Evolutionary conservation across 495 filamentous ascomycete species (phyloP).

Genomic region (Xylaria grammica): DNA sequence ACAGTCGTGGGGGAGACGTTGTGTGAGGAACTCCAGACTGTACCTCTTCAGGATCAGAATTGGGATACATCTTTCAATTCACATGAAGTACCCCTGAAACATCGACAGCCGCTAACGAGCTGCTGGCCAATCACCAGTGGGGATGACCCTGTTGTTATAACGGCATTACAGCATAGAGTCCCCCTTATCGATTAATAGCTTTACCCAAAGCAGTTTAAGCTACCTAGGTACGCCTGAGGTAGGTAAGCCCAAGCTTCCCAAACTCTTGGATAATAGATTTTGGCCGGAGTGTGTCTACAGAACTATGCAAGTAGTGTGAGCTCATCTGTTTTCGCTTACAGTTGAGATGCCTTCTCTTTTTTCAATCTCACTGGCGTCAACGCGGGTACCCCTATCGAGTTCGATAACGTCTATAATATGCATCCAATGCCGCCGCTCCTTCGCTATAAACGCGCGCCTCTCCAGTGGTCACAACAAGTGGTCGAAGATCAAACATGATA

Average conservation of each 20-base stretch:
- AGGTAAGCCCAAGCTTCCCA: background rate
- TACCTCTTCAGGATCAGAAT: background rate
- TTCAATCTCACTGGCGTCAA: conserved; percentile 13
- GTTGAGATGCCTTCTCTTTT: conserved; percentile 31
- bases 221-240: background rate
- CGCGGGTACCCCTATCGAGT: conserved; percentile 17
- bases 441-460: conserved; percentile 55
- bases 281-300: too few species aligned
- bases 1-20: background rate
- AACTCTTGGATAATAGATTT: too few species aligned
- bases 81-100: conserved; percentile 17
- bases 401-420: conserved; percentile 37
- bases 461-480: conserved; percentile 85
- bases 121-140: conserved; percentile 1
- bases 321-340: too few species aligned
- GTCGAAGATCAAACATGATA: conserved; percentile 95
- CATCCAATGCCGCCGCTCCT: conserved; percentile 52
- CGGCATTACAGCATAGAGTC: background rate
- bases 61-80: conserved; percentile 3
- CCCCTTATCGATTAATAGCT: background rate
- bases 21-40: conserved; percentile 6
- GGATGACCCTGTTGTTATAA: background rate
- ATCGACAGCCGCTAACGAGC: background rate
- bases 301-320: too few species aligned
- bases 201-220: background rate